Evolutionary conservation across 306 rosid genomes (phyloP).

Genomic region (Prunus fruticosa): DNA sequence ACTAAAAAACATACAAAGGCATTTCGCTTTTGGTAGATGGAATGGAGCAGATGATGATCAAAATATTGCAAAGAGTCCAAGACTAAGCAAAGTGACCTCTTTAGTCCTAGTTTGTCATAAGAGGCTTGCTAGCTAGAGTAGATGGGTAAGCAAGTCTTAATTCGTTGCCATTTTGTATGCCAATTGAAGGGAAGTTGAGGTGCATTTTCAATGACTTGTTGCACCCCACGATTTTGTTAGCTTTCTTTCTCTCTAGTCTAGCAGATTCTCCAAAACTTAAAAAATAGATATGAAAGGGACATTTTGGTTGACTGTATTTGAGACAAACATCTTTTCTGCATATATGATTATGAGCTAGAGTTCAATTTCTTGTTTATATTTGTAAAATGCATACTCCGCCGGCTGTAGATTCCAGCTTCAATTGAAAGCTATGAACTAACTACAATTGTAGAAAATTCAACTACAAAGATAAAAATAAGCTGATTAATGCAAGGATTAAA

Average conservation of each 20-base stretch:
- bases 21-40: neutral
- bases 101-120: neutral
- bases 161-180: constrained; percentile 33
- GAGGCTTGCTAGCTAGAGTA: constrained; percentile 24
- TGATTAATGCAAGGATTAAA: neutral
- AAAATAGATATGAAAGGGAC: constrained; percentile 47
- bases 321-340: constrained; percentile 32
- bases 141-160: constrained; percentile 18
- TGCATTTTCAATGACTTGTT: constrained; percentile 38
- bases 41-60: neutral
- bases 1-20: constrained; percentile 4
- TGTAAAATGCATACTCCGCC: constrained; percentile 22
- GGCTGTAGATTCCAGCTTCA: constrained; percentile 35
- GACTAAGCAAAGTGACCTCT: too few relatives aligned
- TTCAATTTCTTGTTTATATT: constrained; percentile 16
- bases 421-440: constrained; percentile 49
- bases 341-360: constrained; percentile 31
- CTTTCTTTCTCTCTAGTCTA: constrained; percentile 20
- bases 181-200: constrained; percentile 33
- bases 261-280: constrained; percentile 29
- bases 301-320: constrained; percentile 45
- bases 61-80: too few relatives aligned
- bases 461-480: neutral
- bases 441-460: constrained; percentile 23
- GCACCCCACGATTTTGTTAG: constrained; percentile 64